Evolutionary conservation across 148 eudicot species (phyloP).

Genomic region (Linanthus parryae): DNA sequence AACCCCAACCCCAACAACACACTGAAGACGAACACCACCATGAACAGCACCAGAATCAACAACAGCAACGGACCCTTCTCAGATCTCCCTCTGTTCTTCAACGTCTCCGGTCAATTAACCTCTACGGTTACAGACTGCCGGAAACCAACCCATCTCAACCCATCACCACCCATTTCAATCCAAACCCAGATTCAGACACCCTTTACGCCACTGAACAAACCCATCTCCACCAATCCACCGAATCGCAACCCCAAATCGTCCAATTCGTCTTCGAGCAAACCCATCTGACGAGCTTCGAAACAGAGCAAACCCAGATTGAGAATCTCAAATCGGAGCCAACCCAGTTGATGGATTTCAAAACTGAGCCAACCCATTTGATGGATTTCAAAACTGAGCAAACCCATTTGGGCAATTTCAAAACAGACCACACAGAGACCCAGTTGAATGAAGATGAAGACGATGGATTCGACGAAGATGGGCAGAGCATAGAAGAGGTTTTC

Average conservation of each 20-base stretch:
- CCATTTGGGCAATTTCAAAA: no score
- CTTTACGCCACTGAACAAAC: constrained; percentile 10
- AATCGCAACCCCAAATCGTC: constrained; percentile 1
- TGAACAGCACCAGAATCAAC: no score
- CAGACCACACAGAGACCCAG: no score
- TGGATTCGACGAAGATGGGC: constrained; percentile 19
- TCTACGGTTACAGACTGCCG: constrained; percentile 31
- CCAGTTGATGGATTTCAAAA: no score
- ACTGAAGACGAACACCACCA: constrained; percentile 7
- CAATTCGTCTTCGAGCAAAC: neutral
- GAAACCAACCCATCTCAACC: constrained; percentile 10
- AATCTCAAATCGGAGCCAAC: no score
- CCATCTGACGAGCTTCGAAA: no score
- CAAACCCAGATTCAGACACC: constrained; percentile 16
- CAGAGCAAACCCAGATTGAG: no score
- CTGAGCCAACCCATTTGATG: no score
- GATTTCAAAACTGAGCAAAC: no score
- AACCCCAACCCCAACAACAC: constrained; percentile 1
- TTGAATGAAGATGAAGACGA: neutral
- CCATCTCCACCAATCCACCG: constrained; percentile 2
- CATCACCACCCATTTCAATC: constrained; percentile 1
- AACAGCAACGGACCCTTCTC: no score
- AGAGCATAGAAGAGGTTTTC: constrained; percentile 62
- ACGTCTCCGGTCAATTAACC: constrained; percentile 57
- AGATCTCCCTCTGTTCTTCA: constrained; percentile 61